Evolutionary conservation across 805 yeast genomes (phyloP).

Genomic region (Schizosaccharomyces osmophilus): DNA sequence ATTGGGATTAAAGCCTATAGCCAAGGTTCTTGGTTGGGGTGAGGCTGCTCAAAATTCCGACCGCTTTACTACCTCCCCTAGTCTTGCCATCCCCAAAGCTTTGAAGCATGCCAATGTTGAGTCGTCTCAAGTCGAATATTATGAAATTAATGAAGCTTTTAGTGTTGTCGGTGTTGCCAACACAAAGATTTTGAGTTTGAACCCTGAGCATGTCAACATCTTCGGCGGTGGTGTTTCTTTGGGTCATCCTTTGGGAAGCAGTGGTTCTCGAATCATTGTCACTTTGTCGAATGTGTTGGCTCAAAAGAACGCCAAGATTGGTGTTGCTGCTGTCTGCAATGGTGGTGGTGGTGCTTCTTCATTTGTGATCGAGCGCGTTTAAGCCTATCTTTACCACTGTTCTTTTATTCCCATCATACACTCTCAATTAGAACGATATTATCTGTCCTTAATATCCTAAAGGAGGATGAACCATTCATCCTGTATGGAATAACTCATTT

Average conservation of each 20-base stretch:
- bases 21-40: constrained; percentile 82
- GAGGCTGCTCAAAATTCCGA: constrained; percentile 92
- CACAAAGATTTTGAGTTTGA: constrained; percentile 31
- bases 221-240: constrained; percentile 95
- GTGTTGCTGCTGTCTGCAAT: constrained; percentile 91
- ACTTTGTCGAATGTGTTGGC: constrained; percentile 56
- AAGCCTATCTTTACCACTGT: constrained; percentile 2
- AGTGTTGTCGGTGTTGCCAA: constrained; percentile 89
- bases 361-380: constrained; percentile 53
- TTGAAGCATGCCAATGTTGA: constrained; percentile 57
- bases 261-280: constrained; percentile 84
- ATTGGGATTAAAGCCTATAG: constrained; percentile 69
- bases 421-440: too few species aligned
- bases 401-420: too few species aligned
- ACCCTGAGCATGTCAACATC: constrained; percentile 43
- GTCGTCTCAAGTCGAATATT: constrained; percentile 53
- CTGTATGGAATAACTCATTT: too few species aligned
- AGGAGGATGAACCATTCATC: too few species aligned
- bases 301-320: constrained; percentile 72
- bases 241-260: constrained; percentile 90
- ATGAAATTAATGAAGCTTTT: constrained; percentile 94
- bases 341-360: constrained; percentile 99
- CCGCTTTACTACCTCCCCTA: constrained; percentile 89
- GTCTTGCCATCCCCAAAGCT: constrained; percentile 89
- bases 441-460: too few species aligned